phyloP scores from a whole-genome alignment of 2,329 filamentous ascomycete genomes.

The Drechmeria coniospora region DNA sequence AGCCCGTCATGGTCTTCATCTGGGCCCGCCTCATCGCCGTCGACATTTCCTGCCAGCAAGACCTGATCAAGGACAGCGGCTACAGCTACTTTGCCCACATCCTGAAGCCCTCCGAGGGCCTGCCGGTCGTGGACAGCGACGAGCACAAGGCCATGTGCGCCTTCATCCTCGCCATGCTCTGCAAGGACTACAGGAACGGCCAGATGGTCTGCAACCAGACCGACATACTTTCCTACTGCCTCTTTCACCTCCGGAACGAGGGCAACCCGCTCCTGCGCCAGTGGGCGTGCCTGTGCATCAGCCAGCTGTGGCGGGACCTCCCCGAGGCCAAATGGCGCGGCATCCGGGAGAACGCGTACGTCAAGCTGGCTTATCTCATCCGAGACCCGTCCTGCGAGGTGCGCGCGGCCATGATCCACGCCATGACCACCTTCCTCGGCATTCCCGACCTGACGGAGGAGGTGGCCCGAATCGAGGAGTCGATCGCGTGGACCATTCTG shows the following conservation, averaged over 20 bases:
- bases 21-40: slow-evolving; percentile 95
- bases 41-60: slow-evolving; percentile 82
- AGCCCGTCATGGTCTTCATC: slow-evolving; percentile 98
- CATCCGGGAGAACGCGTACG: slow-evolving; percentile 75
- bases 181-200: slow-evolving; percentile 83
- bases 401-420: slow-evolving; percentile 81
- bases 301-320: slow-evolving; percentile 83
- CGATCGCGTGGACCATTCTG: slow-evolving; percentile 73
- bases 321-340: slow-evolving; percentile 91
- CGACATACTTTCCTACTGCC: slow-evolving; percentile 78
- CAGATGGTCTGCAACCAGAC: slow-evolving; percentile 83
- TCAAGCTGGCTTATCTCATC: slow-evolving; percentile 63
- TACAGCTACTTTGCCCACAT: slow-evolving; percentile 96
- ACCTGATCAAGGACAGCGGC: slow-evolving; percentile 90
- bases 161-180: slow-evolving; percentile 94
- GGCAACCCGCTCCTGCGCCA: slow-evolving; percentile 82
- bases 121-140: slow-evolving; percentile 74
- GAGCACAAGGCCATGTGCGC: slow-evolving; percentile 99
- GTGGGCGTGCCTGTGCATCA: slow-evolving; percentile 91
- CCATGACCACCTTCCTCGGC: slow-evolving; percentile 83
- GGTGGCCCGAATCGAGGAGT: slow-evolving; percentile 80
- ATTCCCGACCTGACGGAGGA: slow-evolving; percentile 87
- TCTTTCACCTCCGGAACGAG: slow-evolving; percentile 68
- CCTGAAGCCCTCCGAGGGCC: slow-evolving; percentile 65
- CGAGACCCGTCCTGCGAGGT: slow-evolving; percentile 86